Evolutionary conservation across 2,329 filamentous ascomycete species (phyloP), one percentile per base, ranked within the genome.

Genomic region (Penicillium fuscoglaucum): DNA sequence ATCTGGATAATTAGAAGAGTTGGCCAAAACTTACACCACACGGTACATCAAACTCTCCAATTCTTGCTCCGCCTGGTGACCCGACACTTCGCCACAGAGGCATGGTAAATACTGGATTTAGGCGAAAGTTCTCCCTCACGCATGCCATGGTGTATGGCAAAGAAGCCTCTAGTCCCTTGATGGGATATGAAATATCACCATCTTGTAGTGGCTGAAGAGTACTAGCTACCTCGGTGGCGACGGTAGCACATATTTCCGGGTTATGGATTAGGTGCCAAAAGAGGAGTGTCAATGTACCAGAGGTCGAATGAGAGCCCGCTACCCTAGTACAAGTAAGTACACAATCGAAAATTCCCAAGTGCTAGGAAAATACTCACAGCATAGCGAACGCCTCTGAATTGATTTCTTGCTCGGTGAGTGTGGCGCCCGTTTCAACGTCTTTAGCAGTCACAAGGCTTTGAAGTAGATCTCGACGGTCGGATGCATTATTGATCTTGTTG

Each of bases 91-190:
- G 50, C 57, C 56, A 56, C 15, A 64, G 37, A 3, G 58, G 54
- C 58, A 60, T 60, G 3, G 58, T 60, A 29, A 57, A 57, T 2
- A 60, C 58, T 0, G 58, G 59, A 13, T 56, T 61, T 5, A 61
- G 21, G 5, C 57, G 47, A 28, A 61, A 60, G 15, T 61, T 61
- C 41, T 61, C 59, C 41, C 35, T 53, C 17, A 60, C 52, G 24
- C 59, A 61, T 24, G 57, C 57, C 59, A 61, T 61, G 10, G 57
- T 50, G 21, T 56, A 57, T 5, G 12, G 24, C 19, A 61, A 47
- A 28, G 53, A 61, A 17, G 49, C 46, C 35, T 60, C 60, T 0
- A 58, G 29, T 17, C 56, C 45, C 13, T 41, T 19, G 12, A 58
- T 58, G 4, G 56, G 31, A 46, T 58, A 58, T 10, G 51, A 21